These are phyloP conservation scores for Kluyveromyces marxianus DNA, from an alignment of 1,139 yeast species.

Conservation along the genomic window DNA sequence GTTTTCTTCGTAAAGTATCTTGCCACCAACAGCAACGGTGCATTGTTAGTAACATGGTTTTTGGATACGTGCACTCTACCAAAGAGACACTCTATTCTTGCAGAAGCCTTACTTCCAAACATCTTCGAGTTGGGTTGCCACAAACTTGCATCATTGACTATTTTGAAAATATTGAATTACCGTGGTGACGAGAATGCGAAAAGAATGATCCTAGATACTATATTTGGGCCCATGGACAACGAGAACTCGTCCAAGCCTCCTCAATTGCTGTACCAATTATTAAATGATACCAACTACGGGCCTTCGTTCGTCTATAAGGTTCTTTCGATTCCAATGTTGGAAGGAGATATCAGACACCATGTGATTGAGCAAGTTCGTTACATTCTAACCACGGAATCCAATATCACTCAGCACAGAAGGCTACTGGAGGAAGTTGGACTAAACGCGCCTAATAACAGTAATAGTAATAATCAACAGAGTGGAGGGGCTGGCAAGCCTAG, in stretches of 20 bases:
- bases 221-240: conserved; percentile 45
- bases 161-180: conserved; percentile 68
- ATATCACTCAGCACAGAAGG: conserved; percentile 71
- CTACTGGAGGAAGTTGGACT: conserved; percentile 86
- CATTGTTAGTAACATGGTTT: conserved; percentile 86
- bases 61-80: conserved; percentile 74
- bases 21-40: conserved; percentile 81
- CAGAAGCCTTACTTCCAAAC: conserved; percentile 54
- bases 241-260: conserved; percentile 27
- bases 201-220: conserved; percentile 50
- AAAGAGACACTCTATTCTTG: conserved; percentile 48
- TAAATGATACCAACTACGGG: conserved; percentile 62
- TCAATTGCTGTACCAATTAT: conserved; percentile 40
- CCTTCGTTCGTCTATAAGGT: conserved; percentile 80
- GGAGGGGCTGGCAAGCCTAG: conserved; percentile 16
- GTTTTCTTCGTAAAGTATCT: conserved; percentile 72
- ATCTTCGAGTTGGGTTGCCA: conserved; percentile 68
- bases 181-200: conserved; percentile 60
- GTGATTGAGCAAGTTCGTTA: conserved; percentile 54
- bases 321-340: conserved; percentile 56
- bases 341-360: conserved; percentile 48
- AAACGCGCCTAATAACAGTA: conserved; percentile 16
- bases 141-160: conserved; percentile 77
- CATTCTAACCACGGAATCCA: conserved; percentile 51
- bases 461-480: conserved; percentile 11